Percentiles rank a stretch among this genome's conserved stretches.
These are phyloP conservation scores for Penicillium sp. DNA, from an alignment of 2,329 filamentous ascomycete genomes.

Conservation along the genomic window DNA sequence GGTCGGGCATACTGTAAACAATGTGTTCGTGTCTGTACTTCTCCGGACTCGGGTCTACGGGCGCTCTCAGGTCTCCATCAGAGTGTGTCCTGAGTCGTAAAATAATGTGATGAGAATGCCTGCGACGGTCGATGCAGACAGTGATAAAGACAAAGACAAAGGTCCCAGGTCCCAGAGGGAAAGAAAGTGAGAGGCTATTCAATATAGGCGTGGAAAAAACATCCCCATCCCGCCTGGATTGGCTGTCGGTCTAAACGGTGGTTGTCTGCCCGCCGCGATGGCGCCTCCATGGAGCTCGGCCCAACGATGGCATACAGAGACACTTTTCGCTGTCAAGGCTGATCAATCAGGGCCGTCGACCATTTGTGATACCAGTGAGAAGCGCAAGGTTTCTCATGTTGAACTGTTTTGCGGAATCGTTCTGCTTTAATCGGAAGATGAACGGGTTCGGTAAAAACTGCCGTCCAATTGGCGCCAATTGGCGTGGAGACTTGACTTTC, in stretches of 20 bases:
- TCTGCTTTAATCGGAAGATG: conserved; percentile 3
- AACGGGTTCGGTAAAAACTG: conserved; percentile 11
- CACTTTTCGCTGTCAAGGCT: not conserved
- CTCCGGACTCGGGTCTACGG: not conserved
- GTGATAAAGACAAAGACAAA: not conserved
- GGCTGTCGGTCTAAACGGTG: not conserved
- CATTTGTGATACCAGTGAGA: not conserved
- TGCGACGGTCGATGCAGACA: not conserved
- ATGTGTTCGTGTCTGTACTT: not conserved
- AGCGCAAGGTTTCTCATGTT: not conserved
- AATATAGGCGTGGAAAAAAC: not conserved
- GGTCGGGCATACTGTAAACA: not conserved
- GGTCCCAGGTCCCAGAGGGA: not conserved
- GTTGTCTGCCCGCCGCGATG: not conserved
- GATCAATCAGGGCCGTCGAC: not conserved
- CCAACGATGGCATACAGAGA: not conserved
- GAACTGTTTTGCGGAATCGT: not conserved
- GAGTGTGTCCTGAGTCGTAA: not conserved
- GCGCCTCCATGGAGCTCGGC: not conserved
- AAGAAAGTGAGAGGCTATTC: not conserved
- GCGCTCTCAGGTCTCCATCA: not conserved
- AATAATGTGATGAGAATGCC: not conserved
- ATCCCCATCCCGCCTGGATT: not conserved
- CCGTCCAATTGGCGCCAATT: conserved; percentile 24
- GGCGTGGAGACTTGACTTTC: not conserved